Percentiles rank a stretch among this genome's conserved stretches.
Evolutionary conservation across 179 eudicot genomes (phyloP).

Genomic region (Sideroxylon spinosum): DNA sequence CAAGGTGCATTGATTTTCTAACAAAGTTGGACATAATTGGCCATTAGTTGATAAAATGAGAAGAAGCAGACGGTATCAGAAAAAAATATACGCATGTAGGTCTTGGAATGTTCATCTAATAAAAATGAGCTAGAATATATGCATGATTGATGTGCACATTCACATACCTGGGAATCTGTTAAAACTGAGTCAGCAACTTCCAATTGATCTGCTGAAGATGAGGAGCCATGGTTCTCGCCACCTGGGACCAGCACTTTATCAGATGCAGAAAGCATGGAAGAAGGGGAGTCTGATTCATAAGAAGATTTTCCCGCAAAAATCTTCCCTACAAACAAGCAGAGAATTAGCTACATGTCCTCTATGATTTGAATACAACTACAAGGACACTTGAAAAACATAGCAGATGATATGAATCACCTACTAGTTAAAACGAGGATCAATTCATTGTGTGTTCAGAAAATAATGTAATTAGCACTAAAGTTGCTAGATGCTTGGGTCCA

Average conservation of each 20-base stretch:
- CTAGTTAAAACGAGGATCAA: not conserved
- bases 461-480: not conserved
- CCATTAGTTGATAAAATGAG: not conserved
- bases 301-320: slow-evolving; percentile 55
- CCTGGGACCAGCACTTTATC: slow-evolving; percentile 85
- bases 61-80: not conserved
- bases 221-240: slow-evolving; percentile 37
- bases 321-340: slow-evolving; percentile 57
- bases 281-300: slow-evolving; percentile 56
- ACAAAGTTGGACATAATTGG: not conserved
- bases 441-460: not conserved
- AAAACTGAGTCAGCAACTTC: slow-evolving; percentile 39
- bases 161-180: slow-evolving; percentile 44
- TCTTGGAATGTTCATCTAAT: not conserved
- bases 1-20: not conserved
- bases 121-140: not conserved
- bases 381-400: not conserved
- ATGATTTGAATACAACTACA: not conserved
- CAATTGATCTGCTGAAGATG: slow-evolving; percentile 36
- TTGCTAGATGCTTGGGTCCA: not conserved
- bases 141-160: not conserved
- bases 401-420: not conserved
- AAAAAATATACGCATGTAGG: not conserved
- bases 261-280: slow-evolving; percentile 54
- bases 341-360: slow-evolving; percentile 20